Evolutionary conservation across 2,329 filamentous ascomycete genomes (phyloP).

Genomic region (Didymella arachidicola): DNA sequence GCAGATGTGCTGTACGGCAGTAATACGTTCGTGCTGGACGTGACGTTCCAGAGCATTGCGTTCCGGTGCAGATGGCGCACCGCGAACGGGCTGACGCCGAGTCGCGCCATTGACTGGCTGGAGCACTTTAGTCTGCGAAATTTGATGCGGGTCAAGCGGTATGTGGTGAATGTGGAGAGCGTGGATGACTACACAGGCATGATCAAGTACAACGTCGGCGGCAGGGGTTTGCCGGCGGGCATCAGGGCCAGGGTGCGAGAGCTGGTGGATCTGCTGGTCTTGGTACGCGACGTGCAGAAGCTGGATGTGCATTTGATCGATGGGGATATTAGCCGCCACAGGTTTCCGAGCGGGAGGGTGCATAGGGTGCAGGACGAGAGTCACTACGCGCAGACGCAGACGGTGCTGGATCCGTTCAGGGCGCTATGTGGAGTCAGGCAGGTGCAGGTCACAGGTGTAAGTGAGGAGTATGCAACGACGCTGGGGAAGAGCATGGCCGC

Average conservation of each 20-base stretch:
- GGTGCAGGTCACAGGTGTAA: slow-evolving; percentile 51
- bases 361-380: slow-evolving; percentile 47
- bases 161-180: slow-evolving; percentile 56
- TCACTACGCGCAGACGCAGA: slow-evolving; percentile 49
- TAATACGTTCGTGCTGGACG: slow-evolving; percentile 56
- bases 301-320: slow-evolving; percentile 46
- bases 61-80: slow-evolving; percentile 57
- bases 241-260: slow-evolving; percentile 52
- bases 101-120: slow-evolving; percentile 51
- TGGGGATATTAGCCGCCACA: slow-evolving; percentile 37
- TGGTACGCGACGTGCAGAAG: slow-evolving; percentile 32
- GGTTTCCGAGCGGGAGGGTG: slow-evolving; percentile 42
- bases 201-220: slow-evolving; percentile 61
- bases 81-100: slow-evolving; percentile 54
- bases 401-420: slow-evolving; percentile 54
- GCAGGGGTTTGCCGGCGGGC: slow-evolving; percentile 54
- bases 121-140: slow-evolving; percentile 54
- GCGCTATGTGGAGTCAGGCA: slow-evolving; percentile 48
- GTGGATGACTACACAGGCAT: slow-evolving; percentile 60
- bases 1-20: slow-evolving; percentile 56
- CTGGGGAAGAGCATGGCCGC: slow-evolving; percentile 47
- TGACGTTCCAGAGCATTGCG: slow-evolving; percentile 54
- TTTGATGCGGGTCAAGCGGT: slow-evolving; percentile 52
- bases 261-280: slow-evolving; percentile 50
- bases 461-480: slow-evolving; percentile 45